A percentile compares a stretch with the other conserved stretches of the same genome.
Evolutionary conservation across 2,329 filamentous ascomycete species (phyloP).

Genomic region (Calonectria naviculata): DNA sequence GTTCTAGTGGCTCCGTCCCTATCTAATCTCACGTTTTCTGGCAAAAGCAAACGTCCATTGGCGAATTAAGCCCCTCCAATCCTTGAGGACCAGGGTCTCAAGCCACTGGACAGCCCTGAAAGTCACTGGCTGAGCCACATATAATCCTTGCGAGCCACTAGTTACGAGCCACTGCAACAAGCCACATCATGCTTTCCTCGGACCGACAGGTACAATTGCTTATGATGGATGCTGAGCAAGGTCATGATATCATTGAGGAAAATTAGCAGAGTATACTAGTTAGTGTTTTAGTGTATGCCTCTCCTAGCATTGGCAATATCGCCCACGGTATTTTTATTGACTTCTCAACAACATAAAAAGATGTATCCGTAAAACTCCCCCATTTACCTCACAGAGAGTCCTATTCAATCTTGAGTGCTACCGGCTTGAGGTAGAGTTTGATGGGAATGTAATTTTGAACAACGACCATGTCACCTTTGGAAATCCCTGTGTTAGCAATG

Average conservation of each 20-base stretch:
- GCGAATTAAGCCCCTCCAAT: slow-evolving; percentile 36
- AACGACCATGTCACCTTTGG: slow-evolving; percentile 1
- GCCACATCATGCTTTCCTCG: neutral
- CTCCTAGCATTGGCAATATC: no score
- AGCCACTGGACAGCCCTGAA: slow-evolving; percentile 9
- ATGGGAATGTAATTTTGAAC: slow-evolving; percentile 22
- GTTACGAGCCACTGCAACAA: neutral
- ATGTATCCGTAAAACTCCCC: no score
- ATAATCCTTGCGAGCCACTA: neutral
- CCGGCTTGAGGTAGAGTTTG: slow-evolving; percentile 16
- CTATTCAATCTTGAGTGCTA: neutral
- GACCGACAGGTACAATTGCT: no score
- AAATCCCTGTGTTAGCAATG: neutral
- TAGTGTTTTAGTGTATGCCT: no score
- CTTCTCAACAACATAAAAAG: no score
- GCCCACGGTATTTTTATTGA: no score
- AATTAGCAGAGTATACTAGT: no score
- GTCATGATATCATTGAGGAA: no score
- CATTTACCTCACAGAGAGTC: neutral
- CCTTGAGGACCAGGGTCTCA: slow-evolving; percentile 11
- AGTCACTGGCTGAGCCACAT: neutral
- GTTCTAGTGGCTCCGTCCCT: slow-evolving; percentile 27
- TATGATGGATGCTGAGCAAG: no score
- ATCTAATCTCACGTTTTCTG: slow-evolving; percentile 41
- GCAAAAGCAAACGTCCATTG: slow-evolving; percentile 10